Percentiles rank a stretch among this genome's conserved stretches.
Conservation (phyloP, 208 protist species). For the Wallacemonas rigidus region DNA sequence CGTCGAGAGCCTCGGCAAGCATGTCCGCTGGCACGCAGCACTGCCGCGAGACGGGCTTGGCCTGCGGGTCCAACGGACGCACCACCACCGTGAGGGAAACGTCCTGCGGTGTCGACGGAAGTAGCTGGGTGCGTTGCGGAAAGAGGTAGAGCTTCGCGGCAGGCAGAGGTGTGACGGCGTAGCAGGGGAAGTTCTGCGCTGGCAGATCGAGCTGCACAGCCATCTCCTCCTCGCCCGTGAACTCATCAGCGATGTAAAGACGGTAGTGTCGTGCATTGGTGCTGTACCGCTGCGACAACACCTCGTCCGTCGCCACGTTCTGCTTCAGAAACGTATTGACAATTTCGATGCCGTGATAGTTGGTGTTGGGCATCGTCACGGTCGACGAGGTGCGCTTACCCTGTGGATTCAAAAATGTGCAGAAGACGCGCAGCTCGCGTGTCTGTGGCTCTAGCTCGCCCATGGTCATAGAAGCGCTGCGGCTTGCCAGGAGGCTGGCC, state of each 20-base stretch:
- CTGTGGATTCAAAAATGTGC: constrained; percentile 69
- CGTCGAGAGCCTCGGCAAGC: constrained; percentile 74
- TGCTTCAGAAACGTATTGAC: constrained; percentile 78
- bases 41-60: constrained; percentile 57
- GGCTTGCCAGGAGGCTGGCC: constrained; percentile 11
- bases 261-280: constrained; percentile 82
- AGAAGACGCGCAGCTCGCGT: constrained; percentile 72
- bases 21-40: constrained; percentile 81
- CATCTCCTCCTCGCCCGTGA: constrained; percentile 88
- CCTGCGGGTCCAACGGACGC: constrained; percentile 50
- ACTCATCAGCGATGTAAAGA: constrained; percentile 88
- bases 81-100: constrained; percentile 76
- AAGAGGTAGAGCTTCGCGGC: constrained; percentile 78
- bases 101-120: constrained; percentile 65
- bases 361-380: constrained; percentile 49
- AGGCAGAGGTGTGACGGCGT: constrained; percentile 71
- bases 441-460: constrained; percentile 20
- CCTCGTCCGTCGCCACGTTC: constrained; percentile 52
- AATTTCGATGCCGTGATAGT: constrained; percentile 75
- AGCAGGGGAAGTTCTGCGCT: constrained; percentile 79
- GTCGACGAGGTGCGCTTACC: constrained; percentile 54
- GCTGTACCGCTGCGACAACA: constrained; percentile 59
- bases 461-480: constrained; percentile 11
- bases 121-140: constrained; percentile 62
- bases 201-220: constrained; percentile 63